Evolutionary conservation across 768 basidiomycete genomes (phyloP), one percentile per base, ranked within the genome.

Genomic region (Suillus clintonianus): DNA sequence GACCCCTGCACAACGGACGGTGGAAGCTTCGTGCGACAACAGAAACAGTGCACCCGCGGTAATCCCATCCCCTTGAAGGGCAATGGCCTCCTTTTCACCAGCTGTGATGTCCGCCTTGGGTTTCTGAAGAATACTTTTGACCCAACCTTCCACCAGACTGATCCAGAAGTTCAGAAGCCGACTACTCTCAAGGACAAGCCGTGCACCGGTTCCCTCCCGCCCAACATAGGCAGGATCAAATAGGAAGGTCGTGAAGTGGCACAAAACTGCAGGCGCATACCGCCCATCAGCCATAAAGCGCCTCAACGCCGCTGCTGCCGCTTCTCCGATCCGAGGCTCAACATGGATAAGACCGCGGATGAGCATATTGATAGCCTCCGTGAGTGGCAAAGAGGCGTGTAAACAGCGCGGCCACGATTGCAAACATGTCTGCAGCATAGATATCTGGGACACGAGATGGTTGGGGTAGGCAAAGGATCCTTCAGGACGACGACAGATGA

Each of bases 321-420:
- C 85, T n/a, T 89, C 87, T 42, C 84, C 85, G 1, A 97, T 80
- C 2, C 77, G 69, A 2, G 92, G 91, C 66, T 97, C 94, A 36
- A 95, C 87, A 67, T 97, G 95, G 30, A 93, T 82, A n/a, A 93
- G 84, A 2, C 91, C 92, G 39, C 87, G 85, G 53, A 95, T 80
- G 30, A 96, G 84, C 81, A 94, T 87, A 67, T 94, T 90, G 58
- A 94, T 81, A 0, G 88, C 85, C 48, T 90, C 89, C 13, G 81
- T 72, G 55, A 90, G 73, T 48, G 85, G 69, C 37, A 86, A 74
- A 5, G 79, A 79, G 3, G 82, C 76, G 70, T 89, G 86, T 48
- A 95, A 80, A 69, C 87, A 91, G 3, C 95, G 86, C 0, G 95
- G 95, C 88, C 94, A 91, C 6, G 91, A 85, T 64, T 90, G 89